Evolutionary conservation across 2,329 filamentous ascomycete genomes (phyloP).

Genomic region (Gyromitra esculenta): DNA sequence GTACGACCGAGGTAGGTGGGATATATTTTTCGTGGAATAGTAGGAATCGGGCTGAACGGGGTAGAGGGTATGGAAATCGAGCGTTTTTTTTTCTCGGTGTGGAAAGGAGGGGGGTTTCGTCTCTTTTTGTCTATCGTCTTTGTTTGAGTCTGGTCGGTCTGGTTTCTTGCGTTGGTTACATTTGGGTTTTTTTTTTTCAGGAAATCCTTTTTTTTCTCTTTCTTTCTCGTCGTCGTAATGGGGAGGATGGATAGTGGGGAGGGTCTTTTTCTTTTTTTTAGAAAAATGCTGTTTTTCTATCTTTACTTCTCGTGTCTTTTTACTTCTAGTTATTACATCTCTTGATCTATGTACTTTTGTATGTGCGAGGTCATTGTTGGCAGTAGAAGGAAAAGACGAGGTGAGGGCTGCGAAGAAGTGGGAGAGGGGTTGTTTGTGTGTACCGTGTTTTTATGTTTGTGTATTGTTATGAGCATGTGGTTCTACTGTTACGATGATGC

Average conservation of each 20-base stretch:
- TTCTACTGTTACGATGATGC: constrained; percentile 14
- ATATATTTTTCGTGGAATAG: constrained; percentile 5
- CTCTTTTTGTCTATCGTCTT: constrained; percentile 39
- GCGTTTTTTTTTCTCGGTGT: constrained; percentile 32
- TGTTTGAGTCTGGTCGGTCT: constrained; percentile 47
- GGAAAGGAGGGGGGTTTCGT: constrained; percentile 11
- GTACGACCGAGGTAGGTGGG: constrained; percentile 31
- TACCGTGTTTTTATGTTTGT: constrained; percentile 18
- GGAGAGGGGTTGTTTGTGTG: neutral
- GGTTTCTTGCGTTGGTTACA: constrained; percentile 51
- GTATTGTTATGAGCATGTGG: constrained; percentile 34
- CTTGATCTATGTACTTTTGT: constrained; percentile 17
- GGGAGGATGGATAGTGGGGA: constrained; percentile 25
- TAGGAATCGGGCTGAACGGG: constrained; percentile 11
- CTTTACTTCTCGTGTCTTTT: constrained; percentile 19
- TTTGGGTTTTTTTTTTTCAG: constrained; percentile 54
- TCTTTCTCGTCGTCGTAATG: constrained; percentile 46
- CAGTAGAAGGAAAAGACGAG: neutral
- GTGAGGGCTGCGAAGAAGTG: neutral
- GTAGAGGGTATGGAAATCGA: constrained; percentile 41
- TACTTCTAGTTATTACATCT: constrained; percentile 10
- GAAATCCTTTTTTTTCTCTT: constrained; percentile 24
- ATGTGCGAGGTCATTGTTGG: neutral
- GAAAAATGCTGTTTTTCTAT: constrained; percentile 48
- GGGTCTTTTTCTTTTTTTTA: neutral